phyloP scores from a whole-genome alignment of 75 land plant species.

The Ceratopteris richardii region DNA sequence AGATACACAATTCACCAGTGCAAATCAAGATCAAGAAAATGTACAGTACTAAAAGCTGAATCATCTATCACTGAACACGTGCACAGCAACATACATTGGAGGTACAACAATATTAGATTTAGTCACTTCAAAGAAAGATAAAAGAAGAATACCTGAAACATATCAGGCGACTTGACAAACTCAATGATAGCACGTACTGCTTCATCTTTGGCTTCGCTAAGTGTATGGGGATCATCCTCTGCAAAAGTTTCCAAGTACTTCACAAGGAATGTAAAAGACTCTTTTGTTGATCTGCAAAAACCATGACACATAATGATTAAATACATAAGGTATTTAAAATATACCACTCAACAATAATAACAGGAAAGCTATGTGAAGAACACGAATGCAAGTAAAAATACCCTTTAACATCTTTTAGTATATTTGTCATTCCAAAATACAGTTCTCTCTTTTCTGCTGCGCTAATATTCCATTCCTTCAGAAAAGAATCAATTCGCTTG shows the following conservation, averaged over 20 bases:
- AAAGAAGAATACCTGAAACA: conserved; percentile 66
- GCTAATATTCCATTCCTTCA: conserved; percentile 86
- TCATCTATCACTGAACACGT: too few species aligned
- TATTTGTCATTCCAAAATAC: conserved; percentile 58
- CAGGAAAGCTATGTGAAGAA: neutral
- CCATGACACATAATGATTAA: neutral
- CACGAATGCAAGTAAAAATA: conserved; percentile 13
- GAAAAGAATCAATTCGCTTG: conserved; percentile 72
- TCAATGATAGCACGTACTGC: conserved; percentile 80
- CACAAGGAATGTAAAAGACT: conserved; percentile 56
- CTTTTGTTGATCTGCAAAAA: conserved; percentile 58
- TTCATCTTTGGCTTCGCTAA: conserved; percentile 85
- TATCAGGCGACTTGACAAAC: conserved; percentile 93
- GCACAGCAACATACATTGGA: too few species aligned
- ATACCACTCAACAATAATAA: too few species aligned
- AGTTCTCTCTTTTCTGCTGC: conserved; percentile 62
- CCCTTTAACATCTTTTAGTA: conserved; percentile 84
- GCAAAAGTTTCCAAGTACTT: conserved; percentile 86
- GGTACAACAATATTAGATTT: too few species aligned
- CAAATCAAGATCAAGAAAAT: too few species aligned
- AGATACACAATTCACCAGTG: too few species aligned
- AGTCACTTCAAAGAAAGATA: too few species aligned
- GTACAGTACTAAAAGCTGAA: too few species aligned
- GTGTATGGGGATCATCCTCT: conserved; percentile 50
- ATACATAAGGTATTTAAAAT: too few species aligned